phyloP scores from a whole-genome alignment of 2,329 filamentous ascomycete genomes.

The Penicillium sp. region DNA sequence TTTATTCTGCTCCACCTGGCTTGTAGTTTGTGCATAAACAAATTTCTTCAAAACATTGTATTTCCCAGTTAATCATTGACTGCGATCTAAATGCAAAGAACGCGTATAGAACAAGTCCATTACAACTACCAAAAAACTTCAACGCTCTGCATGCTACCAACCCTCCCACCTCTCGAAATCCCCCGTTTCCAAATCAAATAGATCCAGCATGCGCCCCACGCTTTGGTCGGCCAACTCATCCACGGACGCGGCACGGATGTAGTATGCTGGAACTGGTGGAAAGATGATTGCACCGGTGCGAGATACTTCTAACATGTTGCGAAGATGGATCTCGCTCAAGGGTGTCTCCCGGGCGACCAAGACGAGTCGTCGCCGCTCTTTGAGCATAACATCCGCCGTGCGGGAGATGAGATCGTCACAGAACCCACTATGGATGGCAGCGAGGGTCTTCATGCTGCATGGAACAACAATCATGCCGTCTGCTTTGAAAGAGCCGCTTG shows the following conservation, averaged over 20 bases:
- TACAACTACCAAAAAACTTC: neutral
- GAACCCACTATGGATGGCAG: slow-evolving; percentile 50
- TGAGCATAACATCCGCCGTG: slow-evolving; percentile 56
- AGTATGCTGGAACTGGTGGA: slow-evolving; percentile 55
- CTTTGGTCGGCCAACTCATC: slow-evolving; percentile 55
- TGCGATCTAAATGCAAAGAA: neutral
- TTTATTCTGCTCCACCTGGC: neutral
- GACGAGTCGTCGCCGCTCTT: slow-evolving; percentile 51
- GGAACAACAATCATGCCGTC: slow-evolving; percentile 57
- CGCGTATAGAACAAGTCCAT: neutral
- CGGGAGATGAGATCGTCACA: slow-evolving; percentile 55
- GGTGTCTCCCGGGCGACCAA: slow-evolving; percentile 55
- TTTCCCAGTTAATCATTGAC: neutral
- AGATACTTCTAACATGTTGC: slow-evolving; percentile 54
- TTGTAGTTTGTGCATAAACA: neutral
- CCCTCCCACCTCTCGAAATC: slow-evolving; percentile 45
- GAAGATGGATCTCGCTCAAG: slow-evolving; percentile 54
- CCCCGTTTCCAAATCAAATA: slow-evolving; percentile 51
- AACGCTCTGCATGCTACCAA: slow-evolving; percentile 27
- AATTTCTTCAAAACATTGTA: neutral
- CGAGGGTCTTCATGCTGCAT: slow-evolving; percentile 58
- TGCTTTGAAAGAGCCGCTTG: slow-evolving; percentile 53
- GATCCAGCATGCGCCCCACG: slow-evolving; percentile 55
- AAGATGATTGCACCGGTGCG: slow-evolving; percentile 51
- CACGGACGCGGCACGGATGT: slow-evolving; percentile 48